phyloP scores from a whole-genome alignment of 73 alveolate genomes.

The Uronychia setigera region DNA sequence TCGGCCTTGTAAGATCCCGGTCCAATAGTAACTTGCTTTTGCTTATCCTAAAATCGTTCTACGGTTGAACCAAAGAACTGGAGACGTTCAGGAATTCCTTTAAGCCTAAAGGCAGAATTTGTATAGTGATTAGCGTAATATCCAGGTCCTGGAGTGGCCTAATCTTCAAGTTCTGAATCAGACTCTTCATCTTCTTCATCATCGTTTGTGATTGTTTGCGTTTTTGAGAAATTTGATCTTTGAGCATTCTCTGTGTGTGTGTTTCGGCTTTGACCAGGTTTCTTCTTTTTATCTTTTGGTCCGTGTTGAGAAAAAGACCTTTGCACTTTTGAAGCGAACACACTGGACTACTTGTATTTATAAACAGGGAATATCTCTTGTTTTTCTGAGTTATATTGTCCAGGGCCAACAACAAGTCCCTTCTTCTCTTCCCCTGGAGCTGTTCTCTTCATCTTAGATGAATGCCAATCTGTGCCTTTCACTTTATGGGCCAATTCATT shows the following conservation, averaged over 20 bases:
- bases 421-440: constrained; percentile 1
- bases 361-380: constrained; percentile 70
- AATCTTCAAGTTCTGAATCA: constrained; percentile 50
- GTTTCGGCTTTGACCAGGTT: not conserved
- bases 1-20: constrained; percentile 19
- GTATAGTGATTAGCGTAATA: constrained; percentile 41
- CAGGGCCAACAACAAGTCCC: constrained; percentile 57
- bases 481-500: constrained; percentile 2
- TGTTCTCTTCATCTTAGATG: constrained; percentile 20
- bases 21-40: not conserved
- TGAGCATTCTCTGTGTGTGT: not conserved
- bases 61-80: constrained; percentile 77
- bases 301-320: constrained; percentile 1
- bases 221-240: not conserved
- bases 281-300: not conserved
- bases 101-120: constrained; percentile 40
- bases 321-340: constrained; percentile 60
- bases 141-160: constrained; percentile 82
- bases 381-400: constrained; percentile 63
- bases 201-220: not conserved
- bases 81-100: constrained; percentile 53
- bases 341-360: constrained; percentile 65
- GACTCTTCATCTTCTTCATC: constrained; percentile 38
- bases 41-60: constrained; percentile 52
- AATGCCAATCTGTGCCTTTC: constrained; percentile 63